phyloP scores from a whole-genome alignment of 176 grass and related monocot genomes.

The Typha latifolia region DNA sequence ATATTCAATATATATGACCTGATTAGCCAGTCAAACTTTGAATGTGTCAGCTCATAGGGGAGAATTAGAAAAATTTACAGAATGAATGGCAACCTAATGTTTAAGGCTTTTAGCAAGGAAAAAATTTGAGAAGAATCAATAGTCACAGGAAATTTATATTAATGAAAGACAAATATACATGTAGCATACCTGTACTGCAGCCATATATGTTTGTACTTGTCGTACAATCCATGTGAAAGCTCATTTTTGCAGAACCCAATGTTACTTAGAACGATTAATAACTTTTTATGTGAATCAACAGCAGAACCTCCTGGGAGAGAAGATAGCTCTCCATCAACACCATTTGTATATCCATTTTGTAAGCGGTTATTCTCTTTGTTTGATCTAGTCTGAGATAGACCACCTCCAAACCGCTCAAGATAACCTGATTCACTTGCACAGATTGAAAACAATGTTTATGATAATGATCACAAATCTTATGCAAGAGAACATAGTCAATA shows the following conservation, averaged over 20 bases:
- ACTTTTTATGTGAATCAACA: slow-evolving; percentile 57
- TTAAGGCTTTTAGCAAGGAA: neutral
- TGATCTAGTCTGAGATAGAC: slow-evolving; percentile 64
- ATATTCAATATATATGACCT: no score
- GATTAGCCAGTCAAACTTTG: no score
- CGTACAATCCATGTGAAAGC: slow-evolving; percentile 74
- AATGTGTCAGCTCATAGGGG: no score
- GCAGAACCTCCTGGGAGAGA: slow-evolving; percentile 23
- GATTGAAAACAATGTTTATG: neutral
- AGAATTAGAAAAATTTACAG: neutral
- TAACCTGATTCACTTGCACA: slow-evolving; percentile 60
- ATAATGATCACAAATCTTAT: no score
- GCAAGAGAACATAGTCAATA: no score
- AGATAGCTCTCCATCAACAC: slow-evolving; percentile 40
- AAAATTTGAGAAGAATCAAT: neutral
- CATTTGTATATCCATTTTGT: slow-evolving; percentile 83
- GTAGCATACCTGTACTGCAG: slow-evolving; percentile 39
- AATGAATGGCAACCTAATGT: no score
- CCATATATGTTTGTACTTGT: slow-evolving; percentile 93
- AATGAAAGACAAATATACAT: neutral
- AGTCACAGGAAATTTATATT: neutral
- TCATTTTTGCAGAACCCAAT: slow-evolving; percentile 96
- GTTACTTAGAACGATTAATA: slow-evolving; percentile 93
- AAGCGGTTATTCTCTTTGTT: slow-evolving; percentile 62
- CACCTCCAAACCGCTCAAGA: slow-evolving; percentile 68